Conservation (phyloP, 129 eudicot species). For the Tanacetum coccineum region DNA sequence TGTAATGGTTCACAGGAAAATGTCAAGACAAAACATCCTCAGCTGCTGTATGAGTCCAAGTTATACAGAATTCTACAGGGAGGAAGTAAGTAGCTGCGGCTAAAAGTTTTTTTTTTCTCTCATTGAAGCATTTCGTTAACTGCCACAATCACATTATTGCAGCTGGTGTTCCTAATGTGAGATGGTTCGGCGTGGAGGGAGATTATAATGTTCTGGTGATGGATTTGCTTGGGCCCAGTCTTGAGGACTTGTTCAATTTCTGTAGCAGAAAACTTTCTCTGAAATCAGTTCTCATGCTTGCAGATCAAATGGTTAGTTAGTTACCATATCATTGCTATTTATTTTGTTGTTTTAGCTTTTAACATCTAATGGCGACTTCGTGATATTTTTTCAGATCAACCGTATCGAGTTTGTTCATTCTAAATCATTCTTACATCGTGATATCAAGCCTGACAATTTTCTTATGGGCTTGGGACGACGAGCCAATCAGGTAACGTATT, state of each 20-base stretch:
- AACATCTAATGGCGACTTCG: background rate
- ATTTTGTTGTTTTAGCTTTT: background rate
- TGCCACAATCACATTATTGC: conserved; percentile 17
- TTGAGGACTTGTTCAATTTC: conserved; percentile 83
- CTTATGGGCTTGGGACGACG: conserved; percentile 92
- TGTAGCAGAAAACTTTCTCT: conserved; percentile 85
- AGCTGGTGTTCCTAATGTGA: conserved; percentile 90
- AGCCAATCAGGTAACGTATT: conserved; percentile 71
- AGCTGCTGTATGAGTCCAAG: conserved; percentile 85
- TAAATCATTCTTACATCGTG: conserved; percentile 87
- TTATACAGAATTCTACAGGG: conserved; percentile 82
- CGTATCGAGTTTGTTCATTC: conserved; percentile 88
- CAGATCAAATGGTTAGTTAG: conserved; percentile 80
- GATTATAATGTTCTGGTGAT: conserved; percentile 88
- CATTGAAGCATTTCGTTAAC: conserved; percentile 9
- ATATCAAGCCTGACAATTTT: conserved; percentile 92
- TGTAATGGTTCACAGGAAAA: conserved; percentile 54
- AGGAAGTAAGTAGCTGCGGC: conserved; percentile 62
- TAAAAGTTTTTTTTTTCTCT: background rate
- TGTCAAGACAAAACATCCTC: conserved; percentile 94
- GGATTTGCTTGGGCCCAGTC: conserved; percentile 97
- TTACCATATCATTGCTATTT: background rate
- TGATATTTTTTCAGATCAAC: conserved; percentile 54
- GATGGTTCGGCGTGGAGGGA: conserved; percentile 96
- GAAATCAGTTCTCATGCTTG: conserved; percentile 96